phyloP scores from a whole-genome alignment of 257 asterid species.

The Solanum bulbocastanum region DNA sequence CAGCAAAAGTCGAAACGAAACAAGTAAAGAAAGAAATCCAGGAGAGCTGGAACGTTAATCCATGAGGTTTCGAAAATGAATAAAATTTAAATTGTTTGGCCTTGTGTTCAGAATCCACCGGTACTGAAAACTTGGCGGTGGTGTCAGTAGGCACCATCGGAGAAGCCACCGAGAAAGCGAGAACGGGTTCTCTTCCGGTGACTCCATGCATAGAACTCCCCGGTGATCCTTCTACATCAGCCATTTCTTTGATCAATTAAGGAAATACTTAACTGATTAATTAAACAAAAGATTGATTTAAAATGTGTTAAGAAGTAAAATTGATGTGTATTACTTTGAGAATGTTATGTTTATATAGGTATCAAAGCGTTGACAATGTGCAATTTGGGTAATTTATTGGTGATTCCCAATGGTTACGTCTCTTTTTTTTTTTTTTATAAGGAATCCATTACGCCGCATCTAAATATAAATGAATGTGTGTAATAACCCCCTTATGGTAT shows the following conservation, averaged over 20 bases:
- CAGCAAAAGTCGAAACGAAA: constrained; percentile 49
- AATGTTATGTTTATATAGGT: neutral
- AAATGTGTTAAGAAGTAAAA: neutral
- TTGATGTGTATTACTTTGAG: neutral
- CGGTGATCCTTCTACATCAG: constrained; percentile 21
- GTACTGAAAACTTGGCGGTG: constrained; percentile 38
- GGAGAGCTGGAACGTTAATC: constrained; percentile 51
- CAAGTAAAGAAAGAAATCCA: constrained; percentile 63
- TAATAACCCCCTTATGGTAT: constrained; percentile 2
- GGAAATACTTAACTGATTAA: neutral
- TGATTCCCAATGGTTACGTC: neutral
- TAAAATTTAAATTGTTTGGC: constrained; percentile 37
- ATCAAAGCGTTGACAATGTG: neutral
- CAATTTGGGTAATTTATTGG: neutral
- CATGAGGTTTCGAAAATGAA: constrained; percentile 49
- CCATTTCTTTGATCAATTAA: neutral
- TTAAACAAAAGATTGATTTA: accelerated
- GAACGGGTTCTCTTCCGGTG: constrained; percentile 31
- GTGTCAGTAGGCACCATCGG: constrained; percentile 36
- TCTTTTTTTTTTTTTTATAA: neutral
- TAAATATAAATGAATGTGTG: neutral
- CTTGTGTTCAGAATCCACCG: constrained; percentile 61
- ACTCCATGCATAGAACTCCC: constrained; percentile 49
- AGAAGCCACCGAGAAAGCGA: constrained; percentile 26
- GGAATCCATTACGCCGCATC: constrained; percentile 17